A percentile compares a stretch with the other conserved stretches of the same genome.
These are phyloP conservation scores for Erodium chrysanthum DNA, from an alignment of 441 rosid genomes.

Conservation along the genomic window DNA sequence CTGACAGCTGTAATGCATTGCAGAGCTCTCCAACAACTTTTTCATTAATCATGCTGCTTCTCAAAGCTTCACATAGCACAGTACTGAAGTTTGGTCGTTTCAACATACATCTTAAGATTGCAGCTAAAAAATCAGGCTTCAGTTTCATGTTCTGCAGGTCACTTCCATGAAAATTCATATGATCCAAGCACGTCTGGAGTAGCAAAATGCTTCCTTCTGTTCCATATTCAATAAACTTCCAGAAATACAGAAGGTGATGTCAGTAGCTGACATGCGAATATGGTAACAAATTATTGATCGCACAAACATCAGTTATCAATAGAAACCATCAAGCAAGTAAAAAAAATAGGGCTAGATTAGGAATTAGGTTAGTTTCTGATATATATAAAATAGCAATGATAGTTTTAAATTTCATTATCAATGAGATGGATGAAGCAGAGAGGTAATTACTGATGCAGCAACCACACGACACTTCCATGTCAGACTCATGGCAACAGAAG, in stretches of 20 bases:
- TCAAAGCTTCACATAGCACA: slow-evolving; percentile 51
- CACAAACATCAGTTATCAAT: background rate
- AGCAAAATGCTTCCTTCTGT: slow-evolving; percentile 45
- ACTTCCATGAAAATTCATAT: slow-evolving; percentile 35
- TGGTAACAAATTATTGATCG: background rate
- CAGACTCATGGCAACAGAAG: background rate
- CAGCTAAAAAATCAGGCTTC: slow-evolving; percentile 38
- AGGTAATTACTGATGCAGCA: background rate
- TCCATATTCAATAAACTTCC: slow-evolving; percentile 61
- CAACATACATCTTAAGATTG: slow-evolving; percentile 49
- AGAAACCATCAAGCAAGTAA: background rate
- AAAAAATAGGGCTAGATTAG: background rate
- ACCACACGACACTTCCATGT: background rate
- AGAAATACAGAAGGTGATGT: slow-evolving; percentile 10
- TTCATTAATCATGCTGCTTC: slow-evolving; percentile 38
- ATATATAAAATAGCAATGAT: background rate
- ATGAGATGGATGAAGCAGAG: background rate
- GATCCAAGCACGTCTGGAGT: slow-evolving; percentile 54
- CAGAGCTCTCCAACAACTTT: slow-evolving; percentile 47
- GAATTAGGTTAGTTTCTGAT: no score
- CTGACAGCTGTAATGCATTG: slow-evolving; percentile 38
- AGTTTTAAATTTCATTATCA: background rate
- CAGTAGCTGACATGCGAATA: slow-evolving; percentile 3
- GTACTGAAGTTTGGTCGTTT: slow-evolving; percentile 52
- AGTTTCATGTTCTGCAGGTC: slow-evolving; percentile 36